A percentile compares a stretch with the other conserved stretches of the same genome.
Evolutionary conservation across 495 filamentous ascomycete species (phyloP).

Genomic region (Xylaria scruposa): DNA sequence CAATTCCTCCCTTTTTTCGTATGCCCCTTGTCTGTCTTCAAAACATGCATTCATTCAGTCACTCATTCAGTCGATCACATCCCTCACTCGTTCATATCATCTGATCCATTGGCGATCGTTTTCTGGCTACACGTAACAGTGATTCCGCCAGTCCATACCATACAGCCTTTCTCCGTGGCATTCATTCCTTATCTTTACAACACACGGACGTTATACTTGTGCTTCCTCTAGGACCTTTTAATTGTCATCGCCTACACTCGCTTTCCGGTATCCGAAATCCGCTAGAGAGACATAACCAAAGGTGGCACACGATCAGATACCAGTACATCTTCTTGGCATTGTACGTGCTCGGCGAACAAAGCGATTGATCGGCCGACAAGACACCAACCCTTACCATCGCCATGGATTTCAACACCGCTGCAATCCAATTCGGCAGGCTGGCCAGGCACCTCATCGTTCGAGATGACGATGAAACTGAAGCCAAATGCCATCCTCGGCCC

Average conservation of each 20-base stretch:
- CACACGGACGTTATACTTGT: background rate
- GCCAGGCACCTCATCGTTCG: slow-evolving; percentile 29
- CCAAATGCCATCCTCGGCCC: slow-evolving; percentile 37
- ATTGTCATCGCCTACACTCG: slow-evolving; percentile 10
- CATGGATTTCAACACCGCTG: slow-evolving; percentile 24
- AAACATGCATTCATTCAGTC: slow-evolving; percentile 14
- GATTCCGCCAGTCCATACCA: slow-evolving; percentile 11
- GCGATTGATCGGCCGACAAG: slow-evolving; percentile 13
- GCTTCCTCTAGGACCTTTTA: background rate
- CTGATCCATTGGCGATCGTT: background rate
- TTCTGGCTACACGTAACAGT: background rate
- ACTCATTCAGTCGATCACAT: slow-evolving; percentile 24
- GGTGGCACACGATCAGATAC: background rate
- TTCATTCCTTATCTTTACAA: slow-evolving; percentile 7
- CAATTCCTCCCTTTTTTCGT: slow-evolving; percentile 27
- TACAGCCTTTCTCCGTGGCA: background rate
- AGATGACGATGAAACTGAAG: slow-evolving; percentile 23
- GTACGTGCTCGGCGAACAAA: background rate
- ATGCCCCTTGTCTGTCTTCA: slow-evolving; percentile 4
- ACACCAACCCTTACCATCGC: slow-evolving; percentile 14
- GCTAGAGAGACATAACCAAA: background rate
- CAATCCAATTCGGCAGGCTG: slow-evolving; percentile 30
- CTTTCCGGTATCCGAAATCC: background rate
- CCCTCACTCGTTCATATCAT: slow-evolving; percentile 20
- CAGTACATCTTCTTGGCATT: background rate